phyloP scores from a whole-genome alignment of 345 rosid species.

The Gossypium herbaceum region DNA sequence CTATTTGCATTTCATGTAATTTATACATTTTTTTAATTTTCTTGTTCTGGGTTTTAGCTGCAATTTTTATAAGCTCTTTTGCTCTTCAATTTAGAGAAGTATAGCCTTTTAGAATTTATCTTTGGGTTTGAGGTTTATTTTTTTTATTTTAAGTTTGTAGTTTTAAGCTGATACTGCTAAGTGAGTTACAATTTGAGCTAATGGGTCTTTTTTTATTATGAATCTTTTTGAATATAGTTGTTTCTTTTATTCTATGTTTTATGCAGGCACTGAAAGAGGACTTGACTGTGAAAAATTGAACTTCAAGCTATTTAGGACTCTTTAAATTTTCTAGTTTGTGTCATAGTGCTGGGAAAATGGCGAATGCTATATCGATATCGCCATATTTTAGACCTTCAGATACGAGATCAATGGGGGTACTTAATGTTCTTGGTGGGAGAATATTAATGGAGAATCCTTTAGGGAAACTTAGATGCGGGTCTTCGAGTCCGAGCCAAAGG shows the following conservation, averaged over 20 bases:
- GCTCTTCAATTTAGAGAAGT: background rate
- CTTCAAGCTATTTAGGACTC: slow-evolving; percentile 11
- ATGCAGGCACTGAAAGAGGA: slow-evolving; percentile 29
- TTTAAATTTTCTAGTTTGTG: background rate
- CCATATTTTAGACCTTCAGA: slow-evolving; percentile 46
- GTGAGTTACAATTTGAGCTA: background rate
- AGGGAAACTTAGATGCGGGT: slow-evolving; percentile 38
- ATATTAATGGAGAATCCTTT: slow-evolving; percentile 40
- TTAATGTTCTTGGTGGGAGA: slow-evolving; percentile 61
- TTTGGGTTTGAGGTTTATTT: background rate
- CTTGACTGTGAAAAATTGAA: slow-evolving; percentile 10
- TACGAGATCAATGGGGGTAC: slow-evolving; percentile 38
- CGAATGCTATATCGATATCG: slow-evolving; percentile 39
- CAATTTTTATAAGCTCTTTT: background rate
- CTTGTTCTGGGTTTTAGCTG: background rate
- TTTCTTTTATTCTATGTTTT: slow-evolving; percentile 3
- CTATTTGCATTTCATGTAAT: background rate
- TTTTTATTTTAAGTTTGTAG: background rate
- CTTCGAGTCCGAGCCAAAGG: slow-evolving; percentile 34
- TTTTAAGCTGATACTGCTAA: background rate
- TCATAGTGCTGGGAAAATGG: slow-evolving; percentile 35
- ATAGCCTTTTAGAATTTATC: background rate
- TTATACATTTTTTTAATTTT: background rate
- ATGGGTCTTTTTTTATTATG: background rate
- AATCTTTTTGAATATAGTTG: background rate